These are phyloP conservation scores for Auriscalpium microsporum DNA, from an alignment of 768 basidiomycete species.

Conservation along the genomic window DNA sequence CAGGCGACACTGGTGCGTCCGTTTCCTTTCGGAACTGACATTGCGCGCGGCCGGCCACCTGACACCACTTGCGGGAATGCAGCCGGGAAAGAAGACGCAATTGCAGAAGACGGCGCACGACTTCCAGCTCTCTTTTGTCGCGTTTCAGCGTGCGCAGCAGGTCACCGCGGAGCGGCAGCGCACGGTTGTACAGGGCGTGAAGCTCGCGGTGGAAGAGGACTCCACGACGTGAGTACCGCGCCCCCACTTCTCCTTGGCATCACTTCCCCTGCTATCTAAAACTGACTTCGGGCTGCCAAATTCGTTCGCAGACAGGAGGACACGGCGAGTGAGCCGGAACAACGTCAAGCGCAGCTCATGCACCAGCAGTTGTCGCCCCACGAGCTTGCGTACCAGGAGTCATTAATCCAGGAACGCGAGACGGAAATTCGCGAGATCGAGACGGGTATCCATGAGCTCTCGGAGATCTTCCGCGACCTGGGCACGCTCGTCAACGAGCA, in stretches of 20 bases:
- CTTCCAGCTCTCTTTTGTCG: slow-evolving; percentile 78
- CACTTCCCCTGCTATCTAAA: background rate
- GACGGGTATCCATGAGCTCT: slow-evolving; percentile 89
- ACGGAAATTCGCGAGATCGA: slow-evolving; percentile 94
- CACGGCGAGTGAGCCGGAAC: slow-evolving; percentile 35
- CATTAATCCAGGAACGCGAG: slow-evolving; percentile 89
- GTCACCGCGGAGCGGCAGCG: slow-evolving; percentile 85
- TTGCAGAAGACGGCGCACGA: slow-evolving; percentile 93
- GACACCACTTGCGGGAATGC: background rate
- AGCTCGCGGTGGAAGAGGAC: slow-evolving; percentile 76
- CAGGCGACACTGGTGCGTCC: slow-evolving; percentile 50
- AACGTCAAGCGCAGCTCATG: slow-evolving; percentile 62
- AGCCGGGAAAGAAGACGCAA: slow-evolving; percentile 77
- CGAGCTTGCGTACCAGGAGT: slow-evolving; percentile 94
- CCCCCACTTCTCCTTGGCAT: background rate
- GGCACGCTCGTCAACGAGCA: slow-evolving; percentile 93
- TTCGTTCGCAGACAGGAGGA: slow-evolving; percentile 2
- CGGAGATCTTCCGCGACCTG: slow-evolving; percentile 93
- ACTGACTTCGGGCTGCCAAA: background rate
- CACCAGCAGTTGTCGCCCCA: slow-evolving; percentile 76
- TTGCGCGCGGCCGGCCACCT: too few species aligned
- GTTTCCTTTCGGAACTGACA: background rate
- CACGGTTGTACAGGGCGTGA: slow-evolving; percentile 81
- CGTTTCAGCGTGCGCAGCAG: slow-evolving; percentile 89
- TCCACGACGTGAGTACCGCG: slow-evolving; percentile 20